Evolutionary conservation across 208 protist species (phyloP), one percentile per base, ranked within the genome.

Genomic region (Leishmania mexicana): DNA sequence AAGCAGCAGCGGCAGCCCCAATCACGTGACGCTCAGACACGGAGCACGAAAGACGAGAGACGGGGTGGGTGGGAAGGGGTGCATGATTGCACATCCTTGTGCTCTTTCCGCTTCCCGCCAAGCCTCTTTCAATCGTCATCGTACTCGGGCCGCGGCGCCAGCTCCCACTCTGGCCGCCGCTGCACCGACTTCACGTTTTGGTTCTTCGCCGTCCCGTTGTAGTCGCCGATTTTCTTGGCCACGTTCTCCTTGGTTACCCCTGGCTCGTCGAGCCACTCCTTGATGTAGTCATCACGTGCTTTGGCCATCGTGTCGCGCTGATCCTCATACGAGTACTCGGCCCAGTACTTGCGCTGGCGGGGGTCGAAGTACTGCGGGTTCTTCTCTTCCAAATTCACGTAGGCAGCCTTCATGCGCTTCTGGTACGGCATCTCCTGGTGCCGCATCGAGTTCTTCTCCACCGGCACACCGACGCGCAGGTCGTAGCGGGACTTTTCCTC

Each of bases 391-490:
- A 97, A 75, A 70, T 97, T 96, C 70, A 94, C 85, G 81, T 96
- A 95, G 31, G 91, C 89, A 0, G 90, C 94, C 88, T 96, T 96
- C 92, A 96, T 92, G 53, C 91, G 90, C 74, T 93, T 90, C 64
- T 96, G 91, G 76, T 93, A 96, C 21, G 94, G 94, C 91, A 97
- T 92, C 75, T 96, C 93, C 75, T 97, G 94, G 78, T 96, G 92
- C 17, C 94, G 90, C 88, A 95, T 93, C 19, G 92, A 88, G 83
- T 96, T 96, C 72, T 94, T 95, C 82, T 97, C 91, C 8, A 97
- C 89, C 24, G 94, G 94, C 49, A 97, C 94, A 2, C 94, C 93
- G 7, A 80, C 80, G 42, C 94, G 90, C 38, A 97, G 72, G 78
- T 96, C 91, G 74, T 93, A 96, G 79, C 92, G 92, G 19, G 88